phyloP scores from a whole-genome alignment of 2,329 filamentous ascomycete genomes.

The Diaporthe australafricana region DNA sequence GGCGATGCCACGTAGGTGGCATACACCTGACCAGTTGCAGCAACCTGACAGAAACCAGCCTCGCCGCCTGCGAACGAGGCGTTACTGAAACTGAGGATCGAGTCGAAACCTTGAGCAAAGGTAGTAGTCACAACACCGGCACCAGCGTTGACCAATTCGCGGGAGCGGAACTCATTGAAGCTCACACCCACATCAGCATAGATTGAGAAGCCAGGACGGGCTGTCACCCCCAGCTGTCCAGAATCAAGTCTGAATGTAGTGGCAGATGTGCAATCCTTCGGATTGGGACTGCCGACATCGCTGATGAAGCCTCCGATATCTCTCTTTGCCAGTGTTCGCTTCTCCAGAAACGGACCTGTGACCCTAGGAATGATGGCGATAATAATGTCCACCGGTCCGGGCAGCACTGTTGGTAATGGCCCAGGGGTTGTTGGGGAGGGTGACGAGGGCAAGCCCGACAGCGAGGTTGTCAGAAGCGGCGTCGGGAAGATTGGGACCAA shows the following conservation, averaged over 20 bases:
- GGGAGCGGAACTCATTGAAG: background rate
- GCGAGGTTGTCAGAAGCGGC: background rate
- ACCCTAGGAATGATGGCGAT: background rate
- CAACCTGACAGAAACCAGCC: conserved; percentile 5
- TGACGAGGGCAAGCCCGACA: background rate
- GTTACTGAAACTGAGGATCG: background rate
- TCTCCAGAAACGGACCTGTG: background rate
- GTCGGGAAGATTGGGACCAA: background rate
- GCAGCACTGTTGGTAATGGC: background rate
- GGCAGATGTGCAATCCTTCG: background rate
- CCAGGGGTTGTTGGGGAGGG: background rate
- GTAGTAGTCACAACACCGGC: background rate
- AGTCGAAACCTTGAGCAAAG: background rate
- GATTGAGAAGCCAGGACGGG: background rate
- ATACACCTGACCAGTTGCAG: conserved; percentile 2
- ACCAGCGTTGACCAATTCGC: background rate
- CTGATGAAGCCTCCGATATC: background rate
- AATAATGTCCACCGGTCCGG: background rate
- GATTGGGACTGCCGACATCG: background rate
- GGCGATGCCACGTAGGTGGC: background rate
- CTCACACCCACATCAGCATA: background rate
- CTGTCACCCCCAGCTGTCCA: background rate
- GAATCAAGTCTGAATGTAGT: background rate
- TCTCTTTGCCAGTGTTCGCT: background rate
- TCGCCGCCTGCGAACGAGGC: background rate